These are phyloP conservation scores for Aspergillus nanangensis DNA, from an alignment of 495 filamentous ascomycete species.

Conservation along the genomic window DNA sequence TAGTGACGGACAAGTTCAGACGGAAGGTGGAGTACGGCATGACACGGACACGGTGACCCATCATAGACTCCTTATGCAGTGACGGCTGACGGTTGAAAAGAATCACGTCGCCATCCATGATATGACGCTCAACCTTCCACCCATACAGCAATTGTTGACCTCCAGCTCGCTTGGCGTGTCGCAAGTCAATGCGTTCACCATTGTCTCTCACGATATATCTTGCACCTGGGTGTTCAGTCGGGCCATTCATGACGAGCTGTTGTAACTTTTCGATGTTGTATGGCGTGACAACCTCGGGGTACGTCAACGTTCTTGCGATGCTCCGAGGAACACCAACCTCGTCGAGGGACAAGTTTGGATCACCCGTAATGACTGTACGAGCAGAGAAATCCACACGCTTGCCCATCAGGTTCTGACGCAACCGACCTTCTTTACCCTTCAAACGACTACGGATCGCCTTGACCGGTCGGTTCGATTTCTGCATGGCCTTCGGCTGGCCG, in stretches of 20 bases:
- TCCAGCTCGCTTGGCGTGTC: constrained; percentile 80
- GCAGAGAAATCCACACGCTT: constrained; percentile 99
- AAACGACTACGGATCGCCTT: constrained; percentile 94
- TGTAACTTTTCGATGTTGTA: constrained; percentile 96
- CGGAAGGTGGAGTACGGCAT: constrained; percentile 99
- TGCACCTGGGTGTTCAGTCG: constrained; percentile 90
- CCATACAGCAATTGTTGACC: constrained; percentile 85
- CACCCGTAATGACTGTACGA: constrained; percentile 98
- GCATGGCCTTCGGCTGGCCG: constrained; percentile 88
- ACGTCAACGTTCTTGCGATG: constrained; percentile 87
- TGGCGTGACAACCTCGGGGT: constrained; percentile 94
- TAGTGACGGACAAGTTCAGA: constrained; percentile 94
- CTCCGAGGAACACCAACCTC: constrained; percentile 92
- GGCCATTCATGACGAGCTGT: constrained; percentile 82
- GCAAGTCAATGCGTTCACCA: constrained; percentile 89
- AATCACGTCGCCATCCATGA: constrained; percentile 93
- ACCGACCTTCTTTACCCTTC: constrained; percentile 96
- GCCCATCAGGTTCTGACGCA: constrained; percentile 98
- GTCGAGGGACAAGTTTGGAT: constrained; percentile 91
- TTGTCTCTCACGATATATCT: constrained; percentile 91
- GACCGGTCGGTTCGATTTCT: constrained; percentile 92
- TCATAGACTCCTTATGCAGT: constrained; percentile 99
- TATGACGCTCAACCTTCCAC: constrained; percentile 96
- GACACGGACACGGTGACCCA: constrained; percentile 94
- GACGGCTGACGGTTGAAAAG: constrained; percentile 99